Conservation (phyloP, 257 asterid genomes). For the Craterostigma plantagineum region DNA sequence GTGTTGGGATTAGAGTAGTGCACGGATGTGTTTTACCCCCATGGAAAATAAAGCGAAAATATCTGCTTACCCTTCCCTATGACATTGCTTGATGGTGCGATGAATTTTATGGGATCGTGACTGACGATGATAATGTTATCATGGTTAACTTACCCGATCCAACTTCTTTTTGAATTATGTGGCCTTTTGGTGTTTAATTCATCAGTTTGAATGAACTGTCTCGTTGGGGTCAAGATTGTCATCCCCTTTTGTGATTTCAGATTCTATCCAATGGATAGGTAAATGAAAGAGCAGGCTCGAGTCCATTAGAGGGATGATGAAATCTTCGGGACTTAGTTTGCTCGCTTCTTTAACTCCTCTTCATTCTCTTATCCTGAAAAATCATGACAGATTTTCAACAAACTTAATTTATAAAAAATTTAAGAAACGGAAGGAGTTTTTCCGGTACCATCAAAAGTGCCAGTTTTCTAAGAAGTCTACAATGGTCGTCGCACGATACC, state of each 20-base stretch:
- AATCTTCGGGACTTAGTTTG: constrained; percentile 46
- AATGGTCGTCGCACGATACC: constrained; percentile 57
- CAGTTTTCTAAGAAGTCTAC: constrained; percentile 19
- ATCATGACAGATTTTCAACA: constrained; percentile 42
- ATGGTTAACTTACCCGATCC: too few species aligned
- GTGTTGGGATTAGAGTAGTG: too few species aligned
- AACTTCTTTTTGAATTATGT: too few species aligned
- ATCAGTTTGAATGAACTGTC: too few species aligned
- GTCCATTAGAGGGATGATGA: constrained; percentile 42
- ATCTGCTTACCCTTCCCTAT: too few species aligned
- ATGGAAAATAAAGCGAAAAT: too few species aligned
- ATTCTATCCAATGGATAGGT: constrained; percentile 50
- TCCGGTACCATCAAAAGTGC: constrained; percentile 21
- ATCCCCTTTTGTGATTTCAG: constrained; percentile 35
- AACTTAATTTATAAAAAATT: constrained; percentile 19
- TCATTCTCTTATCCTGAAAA: constrained; percentile 47
- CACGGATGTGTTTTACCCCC: too few species aligned
- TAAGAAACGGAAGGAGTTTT: constrained; percentile 24
- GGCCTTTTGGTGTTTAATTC: too few species aligned
- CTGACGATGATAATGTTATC: too few species aligned
- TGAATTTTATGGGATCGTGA: too few species aligned
- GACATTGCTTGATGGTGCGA: too few species aligned
- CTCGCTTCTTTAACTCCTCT: constrained; percentile 57
- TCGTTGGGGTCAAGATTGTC: constrained; percentile 6
- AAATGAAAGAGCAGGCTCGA: constrained; percentile 30